Base-by-base conservation (phyloP, 2,329 filamentous ascomycete species). In the Dryadomyces sulphureus region DNA sequence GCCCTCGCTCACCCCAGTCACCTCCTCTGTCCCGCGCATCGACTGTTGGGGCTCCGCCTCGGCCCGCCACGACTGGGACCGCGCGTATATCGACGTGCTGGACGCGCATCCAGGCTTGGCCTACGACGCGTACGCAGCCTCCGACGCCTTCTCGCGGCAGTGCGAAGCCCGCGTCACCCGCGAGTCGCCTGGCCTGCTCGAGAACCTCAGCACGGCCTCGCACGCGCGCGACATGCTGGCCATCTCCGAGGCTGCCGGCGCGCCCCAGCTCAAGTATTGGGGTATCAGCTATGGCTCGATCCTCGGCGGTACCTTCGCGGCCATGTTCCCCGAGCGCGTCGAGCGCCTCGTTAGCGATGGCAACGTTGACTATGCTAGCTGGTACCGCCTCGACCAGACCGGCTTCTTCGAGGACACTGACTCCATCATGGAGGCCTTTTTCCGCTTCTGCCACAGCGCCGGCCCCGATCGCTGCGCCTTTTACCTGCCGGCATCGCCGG, bases 281-380 rank as follows among this genome's bases (percentile, higher is more conserved):
- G 72, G 72, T 1, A 66, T 73, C 47, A 73, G 69, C 50, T 75
- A 75, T 49, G 71, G 71, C 6, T 71, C 69, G 9, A 54, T 73
- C 3, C 59, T 75, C 0, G 72, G 71, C 3, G 67, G 65, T 9
- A 66, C 66, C 0, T 73, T 73, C 53, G 70, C 70, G 5, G 62
- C 67, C 2, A 61, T 75, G 59, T 74, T 66, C 46, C 72, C 71
- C 1, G 67, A 72, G 22, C 62, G 62, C 36, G 64, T 75, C 1
- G 68, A 68, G 43, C 60, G 69, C 17, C 55, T 75, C 16, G 66
- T 73, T 3, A 67, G 69, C 47, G 72, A 75, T n/a, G 32, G 32
- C 22, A 72, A 72, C 41, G 68, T 70, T 14, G 68, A 72, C 49
- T 73, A 77, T 50, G 64, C 68, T 24, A 72, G 73, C 53, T 77